Evolutionary conservation across 176 grass and related monocot species (phyloP), one percentile per base, ranked within the genome.

Genomic region (Stipa capillata): DNA sequence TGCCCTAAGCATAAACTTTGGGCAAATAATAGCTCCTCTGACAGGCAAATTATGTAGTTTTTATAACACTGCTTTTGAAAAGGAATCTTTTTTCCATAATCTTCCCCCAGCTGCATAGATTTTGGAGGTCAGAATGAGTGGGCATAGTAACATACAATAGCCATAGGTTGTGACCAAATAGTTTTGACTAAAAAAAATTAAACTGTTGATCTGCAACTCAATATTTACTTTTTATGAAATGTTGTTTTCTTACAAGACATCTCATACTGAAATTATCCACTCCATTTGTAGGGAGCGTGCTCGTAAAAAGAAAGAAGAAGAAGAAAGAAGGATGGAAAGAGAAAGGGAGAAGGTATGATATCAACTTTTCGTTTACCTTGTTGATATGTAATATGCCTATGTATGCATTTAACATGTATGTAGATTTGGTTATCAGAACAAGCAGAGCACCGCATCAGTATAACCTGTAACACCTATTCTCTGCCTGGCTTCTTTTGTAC

Each of bases 271-370:
- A 24, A 37, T 27, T 60, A 43, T 74, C 28, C 15, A 51, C 10
- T 56, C 5, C 20, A 11, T 34, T 81, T 90, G 48, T 65, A 98
- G 95, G 35, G 96, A 99, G 68, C 90, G 90, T 51, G 92, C 96
- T 84, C 88, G 88, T 57, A 99, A 87, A 81, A 99, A 95, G 88
- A 99, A 99, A 93, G 96, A 99, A 79, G 96, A 99, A 87, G 96
- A 99, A 76, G 92, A 99, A 72, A 99, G 41, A 89, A 91, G 74
- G 86, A 95, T 89, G 84, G 96, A 99, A 83, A 95, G 92, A 89
- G 96, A 99, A 80, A 95, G 70, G 81, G 96, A 99, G 20, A 99
- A 95, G 90, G 96, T 95, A 77, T n/a, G n/a, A n/a, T 75, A 43
- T 40, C 14, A 79, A 79, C 35, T 78, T 39, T 4, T 83, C 2